Conservation (phyloP, 192 early-diverging fungal species). For the Spizellomyces punctatus region DNA sequence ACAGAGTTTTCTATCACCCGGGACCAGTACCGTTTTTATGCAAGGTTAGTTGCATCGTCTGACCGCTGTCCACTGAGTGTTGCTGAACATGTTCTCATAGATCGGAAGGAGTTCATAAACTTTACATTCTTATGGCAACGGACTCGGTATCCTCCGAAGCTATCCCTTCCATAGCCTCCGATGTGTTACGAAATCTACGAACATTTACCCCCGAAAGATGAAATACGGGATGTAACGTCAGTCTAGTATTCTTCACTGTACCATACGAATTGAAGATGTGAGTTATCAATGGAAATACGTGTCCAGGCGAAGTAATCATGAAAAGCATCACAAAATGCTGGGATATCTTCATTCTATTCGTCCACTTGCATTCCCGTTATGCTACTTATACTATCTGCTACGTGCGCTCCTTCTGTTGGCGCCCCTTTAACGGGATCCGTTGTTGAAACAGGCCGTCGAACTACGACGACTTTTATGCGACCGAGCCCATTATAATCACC, state of each 20-base stretch:
- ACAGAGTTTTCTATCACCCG: constrained; percentile 50
- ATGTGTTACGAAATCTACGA: constrained; percentile 45
- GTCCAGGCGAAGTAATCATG: too few relatives aligned
- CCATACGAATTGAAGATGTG: too few relatives aligned
- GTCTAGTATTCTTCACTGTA: too few relatives aligned
- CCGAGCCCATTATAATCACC: constrained; percentile 52
- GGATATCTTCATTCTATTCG: neutral
- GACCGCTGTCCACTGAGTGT: constrained; percentile 8
- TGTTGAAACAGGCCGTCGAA: neutral
- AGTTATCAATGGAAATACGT: too few relatives aligned
- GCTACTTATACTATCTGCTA: neutral
- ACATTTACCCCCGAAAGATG: constrained; percentile 35
- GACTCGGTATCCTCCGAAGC: constrained; percentile 46
- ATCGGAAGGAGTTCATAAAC: constrained; percentile 57
- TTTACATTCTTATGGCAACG: constrained; percentile 52
- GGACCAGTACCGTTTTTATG: constrained; percentile 57
- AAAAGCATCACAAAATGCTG: too few relatives aligned
- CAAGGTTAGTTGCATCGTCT: constrained; percentile 34
- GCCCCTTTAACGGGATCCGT: neutral
- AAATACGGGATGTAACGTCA: neutral
- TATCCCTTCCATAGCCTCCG: constrained; percentile 44
- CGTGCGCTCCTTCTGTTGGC: neutral
- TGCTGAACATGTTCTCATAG: constrained; percentile 13
- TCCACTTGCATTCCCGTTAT: constrained; percentile 18
- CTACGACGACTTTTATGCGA: constrained; percentile 39